These are phyloP conservation scores for Chytridium lagenaria DNA, from an alignment of 371 early-diverging fungal genomes.

Conservation along the genomic window DNA sequence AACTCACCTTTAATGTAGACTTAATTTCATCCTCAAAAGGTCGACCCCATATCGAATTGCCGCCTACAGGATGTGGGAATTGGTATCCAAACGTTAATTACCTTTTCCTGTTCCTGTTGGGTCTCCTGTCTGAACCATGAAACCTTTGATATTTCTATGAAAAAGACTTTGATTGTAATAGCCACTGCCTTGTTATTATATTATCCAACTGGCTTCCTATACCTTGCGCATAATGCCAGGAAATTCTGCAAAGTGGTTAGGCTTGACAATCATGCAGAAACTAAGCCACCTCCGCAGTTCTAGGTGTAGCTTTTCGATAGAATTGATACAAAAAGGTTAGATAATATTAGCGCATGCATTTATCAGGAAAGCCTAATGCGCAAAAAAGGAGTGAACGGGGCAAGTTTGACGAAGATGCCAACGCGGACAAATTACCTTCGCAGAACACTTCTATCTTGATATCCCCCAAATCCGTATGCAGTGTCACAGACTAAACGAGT, in stretches of 20 bases:
- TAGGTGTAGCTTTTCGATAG: constrained; percentile 38
- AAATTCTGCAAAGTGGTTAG: constrained; percentile 73
- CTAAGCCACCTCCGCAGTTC: constrained; percentile 76
- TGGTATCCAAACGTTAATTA: background rate
- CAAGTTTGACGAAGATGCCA: background rate
- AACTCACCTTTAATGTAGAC: constrained; percentile 78
- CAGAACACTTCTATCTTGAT: constrained; percentile 69
- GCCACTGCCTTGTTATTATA: constrained; percentile 50
- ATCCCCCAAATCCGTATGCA: constrained; percentile 92
- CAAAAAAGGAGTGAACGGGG: background rate
- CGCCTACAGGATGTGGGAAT: constrained; percentile 62
- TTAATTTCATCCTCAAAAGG: constrained; percentile 91
- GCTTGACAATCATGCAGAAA: background rate
- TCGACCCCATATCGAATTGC: constrained; percentile 84
- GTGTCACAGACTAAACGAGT: constrained; percentile 68
- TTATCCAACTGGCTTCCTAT: background rate
- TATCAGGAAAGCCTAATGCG: too few species aligned
- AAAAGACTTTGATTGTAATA: constrained; percentile 89
- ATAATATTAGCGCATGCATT: background rate
- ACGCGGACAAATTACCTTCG: constrained; percentile 31
- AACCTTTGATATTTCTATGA: constrained; percentile 86
- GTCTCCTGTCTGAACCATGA: constrained; percentile 94
- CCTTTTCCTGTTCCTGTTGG: constrained; percentile 72
- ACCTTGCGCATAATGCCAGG: constrained; percentile 86
- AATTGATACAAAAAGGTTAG: constrained; percentile 2